These are phyloP conservation scores for Plasmodium gonderi DNA, from an alignment of 169 alveolate genomes.

Conservation along the genomic window DNA sequence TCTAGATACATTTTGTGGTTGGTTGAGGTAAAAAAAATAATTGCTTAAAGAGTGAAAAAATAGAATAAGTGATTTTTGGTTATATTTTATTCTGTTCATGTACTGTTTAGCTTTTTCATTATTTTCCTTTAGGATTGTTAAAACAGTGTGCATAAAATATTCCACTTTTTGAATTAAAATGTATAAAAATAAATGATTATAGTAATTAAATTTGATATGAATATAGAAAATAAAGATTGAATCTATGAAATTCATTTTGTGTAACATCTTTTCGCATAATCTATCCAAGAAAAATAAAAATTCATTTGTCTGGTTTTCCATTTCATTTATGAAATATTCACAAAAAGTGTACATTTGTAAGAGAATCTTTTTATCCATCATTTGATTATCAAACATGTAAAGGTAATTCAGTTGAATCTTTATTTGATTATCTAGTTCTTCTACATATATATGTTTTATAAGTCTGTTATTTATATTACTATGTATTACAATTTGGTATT, in stretches of 20 bases:
- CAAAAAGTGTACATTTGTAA: conserved; percentile 21
- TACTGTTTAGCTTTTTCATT: background rate
- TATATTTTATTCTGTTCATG: conserved; percentile 8
- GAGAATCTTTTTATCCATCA: conserved; percentile 3
- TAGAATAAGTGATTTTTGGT: conserved; percentile 10
- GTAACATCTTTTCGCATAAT: conserved; percentile 12
- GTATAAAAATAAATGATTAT: conserved; percentile 45
- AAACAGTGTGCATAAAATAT: background rate
- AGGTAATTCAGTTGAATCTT: conserved; percentile 17
- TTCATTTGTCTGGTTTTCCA: conserved; percentile 9
- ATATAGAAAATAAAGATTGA: conserved; percentile 30
- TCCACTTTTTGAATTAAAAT: conserved; percentile 23
- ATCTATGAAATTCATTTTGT: conserved; percentile 44
- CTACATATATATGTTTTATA: conserved; percentile 51
- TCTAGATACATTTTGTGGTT: background rate
- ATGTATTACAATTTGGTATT: conserved; percentile 41
- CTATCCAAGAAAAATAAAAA: conserved; percentile 67
- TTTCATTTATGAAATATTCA: conserved; percentile 3
- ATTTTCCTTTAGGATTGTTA: background rate
- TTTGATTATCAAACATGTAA: conserved; percentile 41
- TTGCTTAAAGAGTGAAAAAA: conserved; percentile 45
- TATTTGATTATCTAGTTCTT: conserved; percentile 20
- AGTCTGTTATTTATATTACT: conserved; percentile 40
- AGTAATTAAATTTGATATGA: conserved; percentile 46
- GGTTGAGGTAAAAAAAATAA: conserved; percentile 35